Evolutionary conservation across 129 eudicot genomes (phyloP), one percentile per base, ranked within the genome.

Genomic region (Sambucus nigra): DNA sequence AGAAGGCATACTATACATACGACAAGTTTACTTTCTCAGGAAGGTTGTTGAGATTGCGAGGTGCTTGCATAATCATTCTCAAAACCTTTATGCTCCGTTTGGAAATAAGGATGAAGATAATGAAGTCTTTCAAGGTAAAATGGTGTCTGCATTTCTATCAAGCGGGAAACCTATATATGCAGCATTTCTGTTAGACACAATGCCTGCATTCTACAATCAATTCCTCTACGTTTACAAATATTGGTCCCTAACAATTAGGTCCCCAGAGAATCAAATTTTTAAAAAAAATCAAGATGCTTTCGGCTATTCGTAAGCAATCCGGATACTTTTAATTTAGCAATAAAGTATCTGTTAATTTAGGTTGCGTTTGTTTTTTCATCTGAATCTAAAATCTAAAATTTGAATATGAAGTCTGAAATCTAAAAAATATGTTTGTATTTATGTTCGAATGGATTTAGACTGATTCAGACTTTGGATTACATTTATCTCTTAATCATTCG

Each of bases 81-180:
- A 16, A 21, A 16, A 25, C 26, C 55, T 17, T 21, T 63, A 8
- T 55, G 44, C 44, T 65, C 60, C 21, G 14, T 59, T 49, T 82
- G 91, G 68, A 76, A 92, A 58, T 62, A 69, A 25, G 99, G 94
- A 71, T 92, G 99, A 66, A 79, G 64, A 27, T 61, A 42, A 11
- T 62, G 70, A 15, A 76, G 82, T 27, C 91, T 89, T 69, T 82
- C 96, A 25, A 82, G 81, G 66, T 92, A 92, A 35, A 92, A 69
- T 15, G 99, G 91, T 23, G 95, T 82, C 66, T 92, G 99, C 99
- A 92, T 92, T 74, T 92, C 99, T 55, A 92, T 80, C 69, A 92
- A 65, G 25, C 99, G 84, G 0, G 99, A 92, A 33, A 82, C 92
- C 99, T 92, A 63, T 76, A 76, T 41, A 55, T 72, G 18, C 50